Evolutionary conservation across 73 alveolate species (phyloP), one percentile per base, ranked within the genome.

Genomic region (Blepharisma japonicum): DNA sequence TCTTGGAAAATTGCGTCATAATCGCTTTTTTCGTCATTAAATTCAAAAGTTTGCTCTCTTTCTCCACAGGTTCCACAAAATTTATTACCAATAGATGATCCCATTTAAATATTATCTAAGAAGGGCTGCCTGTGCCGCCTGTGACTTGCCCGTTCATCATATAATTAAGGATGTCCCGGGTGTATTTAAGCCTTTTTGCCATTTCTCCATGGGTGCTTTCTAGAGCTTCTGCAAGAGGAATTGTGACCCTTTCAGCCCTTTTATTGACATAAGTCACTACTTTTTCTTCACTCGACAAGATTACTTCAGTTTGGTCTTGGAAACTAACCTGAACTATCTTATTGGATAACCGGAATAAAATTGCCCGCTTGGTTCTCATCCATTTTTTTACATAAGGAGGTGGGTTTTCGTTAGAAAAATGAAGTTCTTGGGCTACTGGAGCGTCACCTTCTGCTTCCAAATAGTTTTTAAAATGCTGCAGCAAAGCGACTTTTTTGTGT

Each of bases 271-370:
- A 94, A 18, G 97, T 90, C 7, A 92, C 97, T 55, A 83, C 86
- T 67, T 90, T 82, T 27, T 81, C 42, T 32, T 32, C 42, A 51
- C 21, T 77, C 67, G 93, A 81, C 42, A 94, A 89, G 47, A 94
- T 92, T 49, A 94, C 84, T 83, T 94, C 99, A 45, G 99, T 92
- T 78, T 88, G 91, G 83, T 94, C 99, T 77, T 91, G 90, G 83
- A 94, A 94, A 61, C 89, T 89, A 54, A 92, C 97, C 84, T 94
- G 94, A 68, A 94, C 98, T 0, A 91, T 89, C 77, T 90, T 89
- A 79, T 94, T 94, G 71, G 94, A 82, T 21, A 94, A 87, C 76
- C 97, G 87, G 79, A 94, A 94, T 90, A 94, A 81, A 8, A 94
- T 93, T 4, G 98, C 99, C 76, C 93, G 97, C 54, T 87, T 80